Evolutionary conservation across 2,329 filamentous ascomycete genomes (phyloP), one percentile per base, ranked within the genome.

Genomic region (Pseudogymnoascus sp.): DNA sequence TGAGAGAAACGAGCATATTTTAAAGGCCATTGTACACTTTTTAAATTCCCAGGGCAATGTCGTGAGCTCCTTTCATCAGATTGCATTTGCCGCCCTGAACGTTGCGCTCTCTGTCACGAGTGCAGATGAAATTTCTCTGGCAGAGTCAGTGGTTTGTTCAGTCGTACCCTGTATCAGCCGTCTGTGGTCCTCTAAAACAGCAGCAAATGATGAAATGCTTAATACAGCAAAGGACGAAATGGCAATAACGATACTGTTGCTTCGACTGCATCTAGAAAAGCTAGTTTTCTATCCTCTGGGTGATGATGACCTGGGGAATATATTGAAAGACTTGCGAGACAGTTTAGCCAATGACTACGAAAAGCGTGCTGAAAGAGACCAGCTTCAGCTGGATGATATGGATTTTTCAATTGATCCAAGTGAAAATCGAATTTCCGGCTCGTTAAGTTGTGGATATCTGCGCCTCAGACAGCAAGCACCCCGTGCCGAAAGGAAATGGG

Each of bases 311-410:
- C 68, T 72, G 63, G 69, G 68, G 12, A 71, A 51, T 74, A 81
- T 67, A 63, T 68, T 96, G 5, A 84, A 88, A 67, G 82, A 83
- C n/a, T 75, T 97, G 1, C 73, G 86, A 36, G 87, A 92, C 51
- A 79, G 82, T 3, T 76, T 99, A n/a, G 88, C 87, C 78, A 77
- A 77, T 7, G 93, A 97, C 70, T 97, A 97, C 74, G 80, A 84
- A 3, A 86, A 81, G 67, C 83, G 91, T 65, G 80, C 85, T 37
- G 86, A 89, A 59, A 85, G 85, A 64, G 86, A 90, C 59, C 84
- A 87, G 39, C 79, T 97, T 10, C 88, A 91, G 67, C 76, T 96
- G n/a, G 86, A 90, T 65, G 90, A 97, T 69, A 73, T 97, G 73
- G 80, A 70, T 69, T 73, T 71, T 70, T 78, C 71, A 72, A 79